Percentiles rank a stretch among this genome's conserved stretches.
Conservation (phyloP, 805 yeast genomes). For the Schizosaccharomyces osmophilus region DNA sequence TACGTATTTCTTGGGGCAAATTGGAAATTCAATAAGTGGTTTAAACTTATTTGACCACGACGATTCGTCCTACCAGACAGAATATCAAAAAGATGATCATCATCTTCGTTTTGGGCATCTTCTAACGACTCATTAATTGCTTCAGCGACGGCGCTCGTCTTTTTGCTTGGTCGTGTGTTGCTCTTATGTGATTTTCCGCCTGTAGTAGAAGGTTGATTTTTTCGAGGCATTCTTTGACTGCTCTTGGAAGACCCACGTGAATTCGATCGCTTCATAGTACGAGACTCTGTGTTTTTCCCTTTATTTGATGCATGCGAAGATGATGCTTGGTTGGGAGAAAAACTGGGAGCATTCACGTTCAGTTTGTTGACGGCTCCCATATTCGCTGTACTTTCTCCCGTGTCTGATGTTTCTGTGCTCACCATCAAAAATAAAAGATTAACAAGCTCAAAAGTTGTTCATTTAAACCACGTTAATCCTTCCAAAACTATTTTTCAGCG, state of each 20-base stretch:
- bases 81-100: not conserved
- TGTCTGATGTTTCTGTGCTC: no score
- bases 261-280: not conserved
- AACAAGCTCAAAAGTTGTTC: no score
- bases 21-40: conserved; percentile 8
- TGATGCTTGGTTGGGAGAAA: no score
- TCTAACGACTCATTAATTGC: not conserved
- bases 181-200: not conserved
- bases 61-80: not conserved
- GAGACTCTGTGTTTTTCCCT: not conserved
- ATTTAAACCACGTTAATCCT: no score
- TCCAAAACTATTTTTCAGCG: no score
- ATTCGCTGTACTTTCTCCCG: no score
- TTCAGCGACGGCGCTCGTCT: not conserved
- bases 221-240: not conserved
- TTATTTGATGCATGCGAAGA: no score
- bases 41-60: conserved; percentile 4
- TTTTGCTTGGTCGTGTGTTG: not conserved
- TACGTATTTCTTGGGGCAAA: conserved; percentile 7
- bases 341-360: no score
- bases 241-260: not conserved
- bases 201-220: not conserved
- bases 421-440: no score
- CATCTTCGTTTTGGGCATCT: not conserved
- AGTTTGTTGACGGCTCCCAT: no score